Percentiles rank a stretch among this genome's conserved stretches.
Conservation (phyloP, 192 early-diverging fungal species). For the Dissophora ornata region DNA sequence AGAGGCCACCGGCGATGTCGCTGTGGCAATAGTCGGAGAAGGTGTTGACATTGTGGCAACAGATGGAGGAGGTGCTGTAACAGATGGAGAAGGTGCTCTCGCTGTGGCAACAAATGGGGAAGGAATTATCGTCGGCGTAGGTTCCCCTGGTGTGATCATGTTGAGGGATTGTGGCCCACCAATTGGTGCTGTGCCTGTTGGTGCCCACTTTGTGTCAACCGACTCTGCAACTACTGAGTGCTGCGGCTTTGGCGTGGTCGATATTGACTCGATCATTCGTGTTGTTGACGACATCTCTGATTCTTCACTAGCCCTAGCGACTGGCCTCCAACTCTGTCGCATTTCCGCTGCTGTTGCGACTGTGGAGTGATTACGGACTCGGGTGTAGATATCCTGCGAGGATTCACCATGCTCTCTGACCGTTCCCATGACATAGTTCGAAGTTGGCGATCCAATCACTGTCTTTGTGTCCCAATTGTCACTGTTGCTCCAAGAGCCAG, state of each 20-base stretch:
- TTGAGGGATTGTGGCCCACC: neutral
- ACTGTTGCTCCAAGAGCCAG: conserved; percentile 24
- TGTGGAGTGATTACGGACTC: conserved; percentile 32
- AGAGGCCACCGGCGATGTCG: neutral
- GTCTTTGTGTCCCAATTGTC: conserved; percentile 42
- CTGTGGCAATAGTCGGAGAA: neutral
- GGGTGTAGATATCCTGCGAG: conserved; percentile 4
- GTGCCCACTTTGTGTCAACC: neutral
- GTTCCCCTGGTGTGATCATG: neutral
- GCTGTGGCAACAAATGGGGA: too few relatives aligned
- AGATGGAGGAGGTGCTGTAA: too few relatives aligned
- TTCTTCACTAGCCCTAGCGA: conserved; percentile 21
- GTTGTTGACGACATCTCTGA: conserved; percentile 17
- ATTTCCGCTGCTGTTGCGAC: conserved; percentile 8
- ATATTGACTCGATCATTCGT: conserved; percentile 20
- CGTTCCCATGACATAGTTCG: conserved; percentile 23
- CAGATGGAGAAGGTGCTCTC: too few relatives aligned
- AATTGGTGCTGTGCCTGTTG: neutral
- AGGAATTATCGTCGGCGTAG: too few relatives aligned
- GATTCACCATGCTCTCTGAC: conserved; percentile 24
- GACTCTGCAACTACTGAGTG: neutral
- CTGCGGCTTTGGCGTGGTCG: conserved; percentile 2
- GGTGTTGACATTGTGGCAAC: too few relatives aligned
- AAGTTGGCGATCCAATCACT: conserved; percentile 12
- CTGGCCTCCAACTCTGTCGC: conserved; percentile 19